phyloP scores from a whole-genome alignment of 1,284 basidiomycete genomes.

The Papiliotrema terrestris region DNA sequence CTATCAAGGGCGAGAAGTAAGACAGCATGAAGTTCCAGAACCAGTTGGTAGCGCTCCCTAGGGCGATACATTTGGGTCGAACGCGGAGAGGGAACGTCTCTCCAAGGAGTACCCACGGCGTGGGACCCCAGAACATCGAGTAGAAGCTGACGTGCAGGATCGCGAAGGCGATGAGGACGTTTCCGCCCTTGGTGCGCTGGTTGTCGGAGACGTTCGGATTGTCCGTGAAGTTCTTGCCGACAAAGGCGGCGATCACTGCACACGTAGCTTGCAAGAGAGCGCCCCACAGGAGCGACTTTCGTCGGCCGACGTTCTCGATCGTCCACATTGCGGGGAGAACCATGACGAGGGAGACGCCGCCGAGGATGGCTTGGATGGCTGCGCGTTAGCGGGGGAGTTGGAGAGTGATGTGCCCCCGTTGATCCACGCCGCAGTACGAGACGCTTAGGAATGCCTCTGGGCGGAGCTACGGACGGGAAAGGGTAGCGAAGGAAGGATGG shows the following conservation, averaged over 20 bases:
- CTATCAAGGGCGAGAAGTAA: slow-evolving; percentile 51
- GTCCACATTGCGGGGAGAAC: slow-evolving; percentile 42
- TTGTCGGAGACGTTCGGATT: slow-evolving; percentile 50
- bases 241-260: slow-evolving; percentile 56
- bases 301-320: slow-evolving; percentile 40
- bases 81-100: slow-evolving; percentile 70
- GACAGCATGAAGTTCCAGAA: slow-evolving; percentile 62
- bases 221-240: slow-evolving; percentile 62
- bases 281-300: slow-evolving; percentile 58
- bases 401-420: too few relatives aligned
- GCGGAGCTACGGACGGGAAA: too few relatives aligned
- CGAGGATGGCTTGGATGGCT: slow-evolving; percentile 25
- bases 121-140: slow-evolving; percentile 63
- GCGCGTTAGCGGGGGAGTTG: background rate
- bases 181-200: slow-evolving; percentile 56
- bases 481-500: too few relatives aligned
- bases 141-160: slow-evolving; percentile 71
- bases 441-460: too few relatives aligned
- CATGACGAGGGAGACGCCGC: slow-evolving; percentile 30
- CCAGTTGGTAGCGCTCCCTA: slow-evolving; percentile 59
- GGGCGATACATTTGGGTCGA: slow-evolving; percentile 67
- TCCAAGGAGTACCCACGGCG: slow-evolving; percentile 63
- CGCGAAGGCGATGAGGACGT: slow-evolving; percentile 64
- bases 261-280: slow-evolving; percentile 58
- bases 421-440: too few relatives aligned